phyloP scores from a whole-genome alignment of 2,329 filamentous ascomycete genomes.

The Monosporascus sp. region DNA sequence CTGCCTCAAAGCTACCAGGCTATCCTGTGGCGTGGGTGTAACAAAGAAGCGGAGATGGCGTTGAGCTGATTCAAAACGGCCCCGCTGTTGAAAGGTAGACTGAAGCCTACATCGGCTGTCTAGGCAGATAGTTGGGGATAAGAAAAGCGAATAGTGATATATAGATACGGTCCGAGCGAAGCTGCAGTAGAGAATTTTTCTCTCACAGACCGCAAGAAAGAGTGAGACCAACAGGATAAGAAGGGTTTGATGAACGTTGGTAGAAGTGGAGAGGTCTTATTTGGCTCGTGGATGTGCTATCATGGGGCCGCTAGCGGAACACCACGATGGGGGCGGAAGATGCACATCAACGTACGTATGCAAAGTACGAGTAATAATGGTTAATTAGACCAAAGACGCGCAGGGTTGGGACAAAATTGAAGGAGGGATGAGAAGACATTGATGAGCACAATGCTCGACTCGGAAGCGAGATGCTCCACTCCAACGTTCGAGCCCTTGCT shows the following conservation, averaged over 20 bases:
- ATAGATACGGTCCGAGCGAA: not conserved
- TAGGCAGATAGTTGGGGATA: not conserved
- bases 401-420: not conserved
- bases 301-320: conserved; percentile 28
- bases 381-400: not conserved
- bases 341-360: conserved; percentile 22
- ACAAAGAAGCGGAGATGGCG: not conserved
- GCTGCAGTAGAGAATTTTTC: conserved; percentile 11
- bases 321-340: conserved; percentile 25
- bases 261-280: conserved; percentile 26
- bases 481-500: not conserved
- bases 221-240: conserved; percentile 23
- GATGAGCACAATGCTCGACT: not conserved
- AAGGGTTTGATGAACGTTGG: conserved; percentile 25
- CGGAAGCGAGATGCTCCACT: not conserved
- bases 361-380: not conserved
- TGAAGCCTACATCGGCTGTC: not conserved
- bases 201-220: conserved; percentile 8
- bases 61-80: not conserved
- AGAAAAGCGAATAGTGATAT: not conserved
- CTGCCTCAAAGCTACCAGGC: not conserved
- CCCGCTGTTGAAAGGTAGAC: not conserved
- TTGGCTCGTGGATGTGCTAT: conserved; percentile 26
- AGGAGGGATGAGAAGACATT: not conserved
- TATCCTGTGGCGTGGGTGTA: not conserved